Evolutionary conservation across 225 moss, liverwort and hornwort species (phyloP), one percentile per base, ranked within the genome.

Genomic region (Pseudisothecium myosuroides): DNA sequence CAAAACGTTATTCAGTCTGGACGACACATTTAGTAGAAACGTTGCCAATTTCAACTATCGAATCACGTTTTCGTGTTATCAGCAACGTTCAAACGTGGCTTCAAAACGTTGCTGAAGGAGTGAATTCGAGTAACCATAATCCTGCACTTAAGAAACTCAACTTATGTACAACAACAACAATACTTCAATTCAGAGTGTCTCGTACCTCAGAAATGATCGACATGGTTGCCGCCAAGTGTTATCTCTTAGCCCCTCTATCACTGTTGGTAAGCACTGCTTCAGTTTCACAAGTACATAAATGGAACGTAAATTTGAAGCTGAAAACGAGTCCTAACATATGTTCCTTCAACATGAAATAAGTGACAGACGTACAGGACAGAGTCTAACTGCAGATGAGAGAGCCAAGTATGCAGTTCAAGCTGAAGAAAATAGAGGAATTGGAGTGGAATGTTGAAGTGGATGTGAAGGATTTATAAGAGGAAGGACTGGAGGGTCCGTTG

Each of bases 181-280:
- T 9, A 23, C 54, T 54, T 80, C 31, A 31, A 26, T n/a, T n/a
- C n/a, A n/a, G 4, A n/a, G 36, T 52, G n/a, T 60, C 59, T 66
- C 50, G n/a, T 83, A 90, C 90, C 90, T 92, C 90, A 27, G 92
- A 52, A 66, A 79, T 77, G 50, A 62, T 86, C 79, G 92, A 64
- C 92, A 92, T 88, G 87, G 26, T 72, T 7, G 5, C 83, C 58
- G 64, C 49, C 52, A 37, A 28, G 24, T 49, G 63, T 23, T 56
- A 67, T 52, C 32, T 54, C 37, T n/a, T 66, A 12, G 52, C 24
- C 14, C 28, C 32, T 67, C 54, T 50, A 4, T 5, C 31, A 10
- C 87, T 43, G 36, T 52, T 37, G 26, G 29, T 24, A 28, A 67
- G 7, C n/a, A 55, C 31, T 22, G n/a, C 69, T 84, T 21, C 69